These are phyloP conservation scores for Saccharomycopsis sp. DNA, from an alignment of 805 yeast genomes.

Conservation along the genomic window DNA sequence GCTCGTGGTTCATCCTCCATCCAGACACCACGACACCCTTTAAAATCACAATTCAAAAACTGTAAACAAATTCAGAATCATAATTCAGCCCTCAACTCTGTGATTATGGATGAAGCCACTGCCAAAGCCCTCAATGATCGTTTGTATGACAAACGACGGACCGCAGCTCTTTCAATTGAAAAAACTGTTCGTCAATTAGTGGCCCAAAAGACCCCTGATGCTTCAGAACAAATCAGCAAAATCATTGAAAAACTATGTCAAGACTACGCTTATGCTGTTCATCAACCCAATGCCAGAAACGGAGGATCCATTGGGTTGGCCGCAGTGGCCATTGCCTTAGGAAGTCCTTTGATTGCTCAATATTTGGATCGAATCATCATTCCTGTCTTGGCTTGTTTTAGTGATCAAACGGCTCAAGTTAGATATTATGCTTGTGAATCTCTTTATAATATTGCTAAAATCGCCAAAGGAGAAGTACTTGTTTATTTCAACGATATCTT, in stretches of 20 bases:
- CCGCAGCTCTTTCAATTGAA: slow-evolving; percentile 73
- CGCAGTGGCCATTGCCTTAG: slow-evolving; percentile 89
- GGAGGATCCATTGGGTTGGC: slow-evolving; percentile 96
- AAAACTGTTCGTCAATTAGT: slow-evolving; percentile 62
- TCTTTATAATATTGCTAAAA: slow-evolving; percentile 89
- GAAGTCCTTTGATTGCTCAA: slow-evolving; percentile 68
- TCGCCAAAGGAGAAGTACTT: slow-evolving; percentile 89
- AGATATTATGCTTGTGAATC: slow-evolving; percentile 96
- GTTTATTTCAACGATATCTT: slow-evolving; percentile 89
- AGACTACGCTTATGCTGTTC: slow-evolving; percentile 72
- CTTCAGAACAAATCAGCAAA: slow-evolving; percentile 40
- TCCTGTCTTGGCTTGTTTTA: slow-evolving; percentile 91
- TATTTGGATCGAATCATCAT: slow-evolving; percentile 80
- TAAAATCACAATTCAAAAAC: no score
- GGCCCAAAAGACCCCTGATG: slow-evolving; percentile 47
- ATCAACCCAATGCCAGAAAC: slow-evolving; percentile 81
- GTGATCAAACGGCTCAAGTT: slow-evolving; percentile 95
- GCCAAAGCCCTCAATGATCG: slow-evolving; percentile 63
- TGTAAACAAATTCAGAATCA: slow-evolving; percentile 41
- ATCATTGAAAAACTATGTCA: slow-evolving; percentile 66
- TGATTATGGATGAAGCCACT: slow-evolving; percentile 46
- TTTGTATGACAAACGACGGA: slow-evolving; percentile 66
- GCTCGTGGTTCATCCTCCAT: no score
- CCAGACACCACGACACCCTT: no score
- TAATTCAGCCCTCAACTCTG: neutral